phyloP scores from a whole-genome alignment of 257 asterid genomes.

The Nicotiana tabacum region DNA sequence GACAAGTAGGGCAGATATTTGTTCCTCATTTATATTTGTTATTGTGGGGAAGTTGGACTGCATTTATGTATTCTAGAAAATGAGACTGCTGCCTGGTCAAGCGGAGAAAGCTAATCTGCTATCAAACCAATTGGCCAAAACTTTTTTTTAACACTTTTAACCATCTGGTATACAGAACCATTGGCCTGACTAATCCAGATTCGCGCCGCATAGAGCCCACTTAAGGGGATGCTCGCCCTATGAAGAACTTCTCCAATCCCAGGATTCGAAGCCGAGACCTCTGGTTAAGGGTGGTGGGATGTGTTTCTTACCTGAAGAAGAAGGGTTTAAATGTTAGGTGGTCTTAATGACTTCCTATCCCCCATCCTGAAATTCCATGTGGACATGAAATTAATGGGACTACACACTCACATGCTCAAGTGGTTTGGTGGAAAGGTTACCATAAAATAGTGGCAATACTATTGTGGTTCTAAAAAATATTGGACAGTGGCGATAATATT shows the following conservation, averaged over 20 bases:
- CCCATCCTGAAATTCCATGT: background rate
- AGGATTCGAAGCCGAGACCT: too few relatives aligned
- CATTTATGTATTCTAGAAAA: background rate
- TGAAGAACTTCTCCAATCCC: too few relatives aligned
- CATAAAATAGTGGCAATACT: background rate
- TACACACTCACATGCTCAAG: background rate
- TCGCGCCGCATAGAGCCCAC: too few relatives aligned
- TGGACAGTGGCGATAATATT: background rate
- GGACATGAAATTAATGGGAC: background rate
- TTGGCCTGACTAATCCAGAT: too few relatives aligned
- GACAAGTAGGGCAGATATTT: background rate
- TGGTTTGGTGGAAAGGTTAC: background rate
- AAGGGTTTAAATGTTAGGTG: background rate
- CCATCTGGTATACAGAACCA: too few relatives aligned
- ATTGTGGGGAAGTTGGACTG: background rate
- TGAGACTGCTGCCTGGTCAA: background rate
- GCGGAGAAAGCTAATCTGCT: background rate
- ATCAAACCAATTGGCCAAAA: background rate
- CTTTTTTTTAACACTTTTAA: too few relatives aligned
- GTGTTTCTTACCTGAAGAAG: background rate
- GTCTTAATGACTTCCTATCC: background rate
- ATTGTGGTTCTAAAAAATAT: background rate
- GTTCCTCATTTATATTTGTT: background rate
- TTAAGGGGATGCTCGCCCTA: too few relatives aligned
- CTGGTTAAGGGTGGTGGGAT: too few relatives aligned